Conservation (phyloP, 768 basidiomycete species). For the Mycena rosella region DNA sequence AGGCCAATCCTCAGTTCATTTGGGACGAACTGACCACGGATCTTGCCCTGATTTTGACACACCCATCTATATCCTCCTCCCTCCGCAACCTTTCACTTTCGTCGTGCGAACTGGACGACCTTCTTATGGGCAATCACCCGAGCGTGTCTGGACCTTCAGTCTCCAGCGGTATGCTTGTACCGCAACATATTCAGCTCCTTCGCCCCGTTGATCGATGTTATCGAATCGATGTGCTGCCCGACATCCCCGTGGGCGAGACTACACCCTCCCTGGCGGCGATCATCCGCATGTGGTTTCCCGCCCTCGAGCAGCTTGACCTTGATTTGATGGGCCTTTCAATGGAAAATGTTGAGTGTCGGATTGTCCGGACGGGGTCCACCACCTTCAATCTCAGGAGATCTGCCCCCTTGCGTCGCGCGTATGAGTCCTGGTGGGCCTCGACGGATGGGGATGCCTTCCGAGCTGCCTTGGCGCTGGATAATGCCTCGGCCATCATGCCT, state of each 20-base stretch:
- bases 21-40: not conserved
- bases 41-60: not conserved
- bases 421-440: constrained; percentile 7
- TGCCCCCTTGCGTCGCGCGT: not conserved
- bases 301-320: not conserved
- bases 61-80: not conserved
- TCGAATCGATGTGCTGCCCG: not conserved
- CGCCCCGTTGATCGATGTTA: constrained; percentile 8
- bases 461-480: not conserved
- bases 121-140: no score
- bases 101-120: not conserved
- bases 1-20: not conserved
- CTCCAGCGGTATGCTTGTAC: no score
- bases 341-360: not conserved
- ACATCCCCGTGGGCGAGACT: not conserved
- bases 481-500: not conserved
- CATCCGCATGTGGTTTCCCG: not conserved
- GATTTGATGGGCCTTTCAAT: not conserved
- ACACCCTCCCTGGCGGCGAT: not conserved
- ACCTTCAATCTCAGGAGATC: not conserved
- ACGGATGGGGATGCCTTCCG: not conserved
- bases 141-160: no score
- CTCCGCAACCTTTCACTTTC: not conserved
- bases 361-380: not conserved
- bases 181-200: not conserved